phyloP scores from a whole-genome alignment of 495 filamentous ascomycete genomes.

The Cladorrhinum samala region DNA sequence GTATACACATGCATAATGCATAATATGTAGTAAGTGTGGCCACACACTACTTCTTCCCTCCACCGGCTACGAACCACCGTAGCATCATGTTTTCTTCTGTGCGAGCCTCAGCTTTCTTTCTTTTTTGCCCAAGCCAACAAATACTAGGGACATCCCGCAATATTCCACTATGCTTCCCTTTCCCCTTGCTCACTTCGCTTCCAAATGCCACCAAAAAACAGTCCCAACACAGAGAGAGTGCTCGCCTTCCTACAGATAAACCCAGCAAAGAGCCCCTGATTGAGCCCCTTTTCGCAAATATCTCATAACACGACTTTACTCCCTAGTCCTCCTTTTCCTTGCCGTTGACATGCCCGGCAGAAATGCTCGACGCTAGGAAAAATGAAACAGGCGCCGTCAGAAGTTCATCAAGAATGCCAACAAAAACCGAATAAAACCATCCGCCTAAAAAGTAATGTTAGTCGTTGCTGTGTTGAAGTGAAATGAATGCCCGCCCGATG shows the following conservation, averaged over 20 bases:
- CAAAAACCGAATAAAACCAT: not conserved
- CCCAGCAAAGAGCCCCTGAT: too few species aligned
- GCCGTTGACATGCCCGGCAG: not conserved
- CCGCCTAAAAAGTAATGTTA: not conserved
- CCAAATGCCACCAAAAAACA: too few species aligned
- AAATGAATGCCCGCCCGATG: not conserved
- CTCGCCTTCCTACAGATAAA: too few species aligned
- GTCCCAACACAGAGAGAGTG: too few species aligned
- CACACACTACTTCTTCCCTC: not conserved
- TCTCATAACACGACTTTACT: too few species aligned
- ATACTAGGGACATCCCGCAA: not conserved
- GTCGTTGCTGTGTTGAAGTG: not conserved
- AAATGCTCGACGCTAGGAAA: too few species aligned
- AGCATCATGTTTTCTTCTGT: not conserved
- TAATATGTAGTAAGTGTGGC: slow-evolving; percentile 17
- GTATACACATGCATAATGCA: slow-evolving; percentile 30
- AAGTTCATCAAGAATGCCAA: not conserved
- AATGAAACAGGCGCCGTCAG: not conserved
- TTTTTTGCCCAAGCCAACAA: not conserved
- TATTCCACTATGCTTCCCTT: not conserved
- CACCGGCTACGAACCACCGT: slow-evolving; percentile 7
- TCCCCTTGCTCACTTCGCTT: too few species aligned
- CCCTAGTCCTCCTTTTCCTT: too few species aligned
- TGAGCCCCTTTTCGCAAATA: too few species aligned
- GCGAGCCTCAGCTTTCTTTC: not conserved